A percentile compares a stretch with the other conserved stretches of the same genome.
phyloP scores from a whole-genome alignment of 140 eudicot species.

The Oenanthe javanica region DNA sequence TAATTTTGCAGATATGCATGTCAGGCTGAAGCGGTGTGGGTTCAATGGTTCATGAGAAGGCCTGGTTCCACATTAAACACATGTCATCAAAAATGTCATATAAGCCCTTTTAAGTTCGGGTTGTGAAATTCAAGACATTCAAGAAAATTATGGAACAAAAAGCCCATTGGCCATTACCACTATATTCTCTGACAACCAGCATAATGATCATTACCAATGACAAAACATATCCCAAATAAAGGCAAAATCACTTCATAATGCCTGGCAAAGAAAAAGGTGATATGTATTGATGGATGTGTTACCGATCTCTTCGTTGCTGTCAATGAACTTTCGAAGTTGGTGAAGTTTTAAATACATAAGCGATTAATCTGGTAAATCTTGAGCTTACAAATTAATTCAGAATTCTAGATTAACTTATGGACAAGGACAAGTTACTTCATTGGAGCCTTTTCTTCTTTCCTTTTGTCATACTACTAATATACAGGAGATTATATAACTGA shows the following conservation, averaged over 20 bases:
- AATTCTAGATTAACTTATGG: neutral
- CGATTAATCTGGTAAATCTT: neutral
- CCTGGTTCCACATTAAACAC: no score
- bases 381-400: neutral
- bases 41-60: no score
- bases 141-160: no score
- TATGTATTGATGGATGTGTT: neutral
- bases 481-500: constrained; percentile 2
- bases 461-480: constrained; percentile 1
- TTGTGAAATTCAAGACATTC: no score
- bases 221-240: neutral
- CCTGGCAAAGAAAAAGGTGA: neutral
- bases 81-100: no score
- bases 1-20: no score
- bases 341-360: no score
- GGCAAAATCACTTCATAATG: neutral
- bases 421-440: neutral
- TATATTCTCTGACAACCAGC: neutral
- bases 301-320: neutral
- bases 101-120: no score
- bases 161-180: neutral
- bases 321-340: no score
- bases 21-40: no score
- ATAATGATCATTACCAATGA: neutral
- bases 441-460: neutral